These are phyloP conservation scores for Anastatica hierochuntica DNA, from an alignment of 345 rosid genomes.

Conservation along the genomic window DNA sequence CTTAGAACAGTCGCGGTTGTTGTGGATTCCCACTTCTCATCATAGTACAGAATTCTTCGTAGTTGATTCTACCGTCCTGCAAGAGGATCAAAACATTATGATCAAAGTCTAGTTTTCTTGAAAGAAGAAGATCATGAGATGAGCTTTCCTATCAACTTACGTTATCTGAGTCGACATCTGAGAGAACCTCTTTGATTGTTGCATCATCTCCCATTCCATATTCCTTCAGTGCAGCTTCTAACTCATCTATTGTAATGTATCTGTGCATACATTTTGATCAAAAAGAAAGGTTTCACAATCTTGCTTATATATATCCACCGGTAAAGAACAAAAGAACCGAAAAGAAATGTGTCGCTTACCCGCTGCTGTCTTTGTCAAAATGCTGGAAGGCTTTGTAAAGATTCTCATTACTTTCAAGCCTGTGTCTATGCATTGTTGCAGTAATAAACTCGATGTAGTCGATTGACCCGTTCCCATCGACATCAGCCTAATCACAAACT, in stretches of 20 bases:
- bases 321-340: neutral
- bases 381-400: constrained; percentile 74
- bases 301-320: too few species aligned
- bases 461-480: constrained; percentile 76
- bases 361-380: constrained; percentile 78
- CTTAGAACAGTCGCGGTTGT: constrained; percentile 32
- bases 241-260: constrained; percentile 71
- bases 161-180: constrained; percentile 75
- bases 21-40: constrained; percentile 70
- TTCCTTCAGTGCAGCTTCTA: constrained; percentile 65
- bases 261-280: constrained; percentile 20
- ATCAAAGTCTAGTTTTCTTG: neutral
- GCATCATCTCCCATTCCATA: constrained; percentile 67
- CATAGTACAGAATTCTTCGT: constrained; percentile 66
- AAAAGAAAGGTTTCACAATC: neutral
- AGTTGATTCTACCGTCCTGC: constrained; percentile 81
- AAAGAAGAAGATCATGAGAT: neutral
- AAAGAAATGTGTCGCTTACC: constrained; percentile 36
- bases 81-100: neutral
- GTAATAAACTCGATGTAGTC: constrained; percentile 83
- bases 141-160: constrained; percentile 30
- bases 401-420: constrained; percentile 66
- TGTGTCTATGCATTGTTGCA: constrained; percentile 83
- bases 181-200: constrained; percentile 65
- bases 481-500: constrained; percentile 59